Conservation (phyloP, 495 filamentous ascomycete species). For the Lasiosphaeris hirsuta region DNA sequence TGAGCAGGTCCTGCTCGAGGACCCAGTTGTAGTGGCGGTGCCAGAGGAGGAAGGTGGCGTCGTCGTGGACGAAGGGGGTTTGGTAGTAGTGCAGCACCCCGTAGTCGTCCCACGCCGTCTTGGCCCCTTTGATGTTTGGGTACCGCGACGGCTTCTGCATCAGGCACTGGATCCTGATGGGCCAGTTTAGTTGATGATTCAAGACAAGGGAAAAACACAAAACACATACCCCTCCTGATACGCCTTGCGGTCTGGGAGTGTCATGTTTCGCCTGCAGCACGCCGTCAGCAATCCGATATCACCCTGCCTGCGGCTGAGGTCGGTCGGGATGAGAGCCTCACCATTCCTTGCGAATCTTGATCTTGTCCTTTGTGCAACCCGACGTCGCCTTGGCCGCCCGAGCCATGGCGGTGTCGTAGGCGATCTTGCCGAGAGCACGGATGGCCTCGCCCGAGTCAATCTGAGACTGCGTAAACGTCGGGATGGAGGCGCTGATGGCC, state of each 20-base stretch:
- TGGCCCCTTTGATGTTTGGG: constrained; percentile 30
- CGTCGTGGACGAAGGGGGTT: constrained; percentile 25
- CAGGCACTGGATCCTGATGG: constrained; percentile 29
- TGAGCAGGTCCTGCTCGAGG: constrained; percentile 35
- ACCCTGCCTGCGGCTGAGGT: not conserved
- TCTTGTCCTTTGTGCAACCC: constrained; percentile 43
- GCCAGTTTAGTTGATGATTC: too few species aligned
- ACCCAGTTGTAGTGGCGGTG: constrained; percentile 43
- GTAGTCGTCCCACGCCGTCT: constrained; percentile 29
- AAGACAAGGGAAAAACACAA: too few species aligned
- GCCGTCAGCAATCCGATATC: not conserved
- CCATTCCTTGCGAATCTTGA: constrained; percentile 47
- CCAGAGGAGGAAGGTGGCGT: constrained; percentile 44
- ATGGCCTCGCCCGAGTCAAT: constrained; percentile 40
- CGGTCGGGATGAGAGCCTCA: constrained; percentile 8
- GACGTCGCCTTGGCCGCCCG: constrained; percentile 27
- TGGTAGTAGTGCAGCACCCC: constrained; percentile 28
- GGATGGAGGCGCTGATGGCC: constrained; percentile 8
- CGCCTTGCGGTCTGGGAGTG: constrained; percentile 34
- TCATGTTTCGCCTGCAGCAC: constrained; percentile 39
- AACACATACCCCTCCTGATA: constrained; percentile 27
- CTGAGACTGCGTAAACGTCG: constrained; percentile 31
- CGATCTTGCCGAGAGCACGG: constrained; percentile 29
- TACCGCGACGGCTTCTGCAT: constrained; percentile 35
- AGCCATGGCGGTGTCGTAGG: constrained; percentile 33